These are phyloP conservation scores for Colletotrichum sp. DNA, from an alignment of 2,329 filamentous ascomycete species.

Conservation along the genomic window DNA sequence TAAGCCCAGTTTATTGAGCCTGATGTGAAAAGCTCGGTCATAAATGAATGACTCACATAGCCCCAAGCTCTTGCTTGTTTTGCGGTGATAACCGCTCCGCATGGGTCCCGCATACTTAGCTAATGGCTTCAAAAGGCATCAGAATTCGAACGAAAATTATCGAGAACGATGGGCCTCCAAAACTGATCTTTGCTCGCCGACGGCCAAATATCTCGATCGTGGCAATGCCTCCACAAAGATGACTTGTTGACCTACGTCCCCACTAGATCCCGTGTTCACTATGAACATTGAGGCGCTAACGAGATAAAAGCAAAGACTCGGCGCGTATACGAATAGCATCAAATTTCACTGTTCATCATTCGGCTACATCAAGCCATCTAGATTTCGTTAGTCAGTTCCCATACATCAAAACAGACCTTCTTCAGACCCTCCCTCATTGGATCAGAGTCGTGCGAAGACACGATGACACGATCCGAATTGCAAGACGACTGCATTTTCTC, in stretches of 20 bases:
- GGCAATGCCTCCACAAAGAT: not conserved
- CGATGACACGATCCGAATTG: not conserved
- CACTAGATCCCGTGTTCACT: too few relatives aligned
- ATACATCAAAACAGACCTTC: not conserved
- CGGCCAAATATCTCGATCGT: not conserved
- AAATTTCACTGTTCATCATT: not conserved
- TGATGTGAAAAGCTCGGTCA: not conserved
- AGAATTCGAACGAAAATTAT: not conserved
- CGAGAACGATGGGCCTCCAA: not conserved
- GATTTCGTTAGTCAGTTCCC: not conserved
- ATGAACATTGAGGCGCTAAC: not conserved
- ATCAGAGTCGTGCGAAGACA: not conserved
- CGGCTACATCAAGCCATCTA: not conserved
- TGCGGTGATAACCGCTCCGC: not conserved
- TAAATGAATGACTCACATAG: not conserved
- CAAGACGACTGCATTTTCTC: not conserved
- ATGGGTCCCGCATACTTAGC: not conserved
- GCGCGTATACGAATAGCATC: not conserved
- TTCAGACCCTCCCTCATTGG: not conserved
- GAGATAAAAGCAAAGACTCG: not conserved
- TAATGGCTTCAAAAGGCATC: accelerated
- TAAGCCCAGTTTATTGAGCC: not conserved
- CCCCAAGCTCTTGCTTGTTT: not conserved
- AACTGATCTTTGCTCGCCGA: not conserved
- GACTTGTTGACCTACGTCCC: not conserved